These are phyloP conservation scores for Lachancea kluyveri DNA, from an alignment of 805 yeast genomes.

Conservation along the genomic window DNA sequence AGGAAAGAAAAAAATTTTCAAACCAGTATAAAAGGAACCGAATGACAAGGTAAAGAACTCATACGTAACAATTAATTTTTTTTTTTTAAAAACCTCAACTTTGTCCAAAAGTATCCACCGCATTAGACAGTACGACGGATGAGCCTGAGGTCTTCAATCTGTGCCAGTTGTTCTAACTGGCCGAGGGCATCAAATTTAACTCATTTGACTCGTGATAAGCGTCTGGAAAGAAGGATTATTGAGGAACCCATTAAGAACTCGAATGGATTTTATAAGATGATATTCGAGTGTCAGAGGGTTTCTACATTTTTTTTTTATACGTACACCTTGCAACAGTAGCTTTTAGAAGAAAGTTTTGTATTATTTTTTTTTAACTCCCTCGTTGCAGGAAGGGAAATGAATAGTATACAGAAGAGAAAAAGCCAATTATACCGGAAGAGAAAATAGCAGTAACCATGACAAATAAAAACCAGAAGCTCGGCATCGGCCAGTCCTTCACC, in stretches of 20 bases:
- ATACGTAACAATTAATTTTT: no score
- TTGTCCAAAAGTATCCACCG: slow-evolving; percentile 67
- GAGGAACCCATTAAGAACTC: slow-evolving; percentile 31
- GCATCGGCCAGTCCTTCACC: background rate
- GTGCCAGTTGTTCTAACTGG: slow-evolving; percentile 7
- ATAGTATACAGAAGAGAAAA: no score
- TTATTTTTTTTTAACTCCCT: no score
- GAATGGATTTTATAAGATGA: slow-evolving; percentile 28
- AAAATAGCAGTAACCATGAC: no score
- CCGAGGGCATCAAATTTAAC: slow-evolving; percentile 7
- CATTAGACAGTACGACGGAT: slow-evolving; percentile 57
- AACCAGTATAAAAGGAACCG: slow-evolving; percentile 4
- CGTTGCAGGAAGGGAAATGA: no score
- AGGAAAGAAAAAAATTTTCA: background rate
- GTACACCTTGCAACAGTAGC: no score
- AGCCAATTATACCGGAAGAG: no score
- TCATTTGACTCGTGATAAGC: slow-evolving; percentile 29
- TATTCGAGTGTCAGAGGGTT: slow-evolving; percentile 32
- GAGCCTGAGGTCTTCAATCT: slow-evolving; percentile 9
- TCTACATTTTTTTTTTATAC: slow-evolving; percentile 16
- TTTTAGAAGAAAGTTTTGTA: no score
- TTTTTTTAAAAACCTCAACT: slow-evolving; percentile 31
- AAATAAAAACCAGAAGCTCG: no score
- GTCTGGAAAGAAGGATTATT: slow-evolving; percentile 25
- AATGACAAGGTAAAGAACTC: no score